Evolutionary conservation across 176 grass and related monocot genomes (phyloP).

Genomic region (Triticum turgidum): DNA sequence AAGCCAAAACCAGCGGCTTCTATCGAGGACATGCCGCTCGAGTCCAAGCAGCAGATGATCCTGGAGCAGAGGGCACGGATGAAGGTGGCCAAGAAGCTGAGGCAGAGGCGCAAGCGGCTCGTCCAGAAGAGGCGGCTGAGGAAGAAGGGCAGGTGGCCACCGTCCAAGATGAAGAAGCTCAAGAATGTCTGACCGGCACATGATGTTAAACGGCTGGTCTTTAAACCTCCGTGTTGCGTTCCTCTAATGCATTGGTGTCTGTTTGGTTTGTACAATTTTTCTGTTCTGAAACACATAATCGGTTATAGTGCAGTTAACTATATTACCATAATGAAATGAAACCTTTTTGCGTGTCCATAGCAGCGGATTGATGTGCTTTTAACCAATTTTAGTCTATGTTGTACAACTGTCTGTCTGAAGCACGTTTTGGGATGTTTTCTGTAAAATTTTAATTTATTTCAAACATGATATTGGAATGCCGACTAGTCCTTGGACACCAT

Average conservation of each 20-base stretch:
- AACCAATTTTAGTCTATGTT: not conserved
- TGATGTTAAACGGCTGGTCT: not conserved
- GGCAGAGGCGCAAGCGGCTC: constrained; percentile 65
- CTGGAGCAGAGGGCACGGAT: constrained; percentile 58
- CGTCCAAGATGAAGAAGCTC: constrained; percentile 87
- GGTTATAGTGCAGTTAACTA: constrained; percentile 22
- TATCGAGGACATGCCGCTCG: constrained; percentile 61
- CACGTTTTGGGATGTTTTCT: not conserved
- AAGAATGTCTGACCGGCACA: constrained; percentile 47
- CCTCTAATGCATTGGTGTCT: not conserved
- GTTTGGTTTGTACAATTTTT: constrained; percentile 20
- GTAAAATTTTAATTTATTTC: not conserved
- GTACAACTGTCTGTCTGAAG: not conserved
- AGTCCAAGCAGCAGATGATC: constrained; percentile 75
- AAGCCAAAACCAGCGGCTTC: constrained; percentile 27
- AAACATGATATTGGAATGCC: not conserved
- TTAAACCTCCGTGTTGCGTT: not conserved
- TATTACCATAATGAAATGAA: not conserved
- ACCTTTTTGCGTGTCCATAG: not conserved
- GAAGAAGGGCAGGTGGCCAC: constrained; percentile 88
- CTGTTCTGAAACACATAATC: constrained; percentile 25
- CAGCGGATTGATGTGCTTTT: constrained; percentile 1
- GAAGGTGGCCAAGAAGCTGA: constrained; percentile 73
- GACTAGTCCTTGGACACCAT: not conserved
- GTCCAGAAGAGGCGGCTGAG: constrained; percentile 76